Evolutionary conservation across 306 rosid species (phyloP), one percentile per base, ranked within the genome.

Genomic region (Medicago ruthenica): DNA sequence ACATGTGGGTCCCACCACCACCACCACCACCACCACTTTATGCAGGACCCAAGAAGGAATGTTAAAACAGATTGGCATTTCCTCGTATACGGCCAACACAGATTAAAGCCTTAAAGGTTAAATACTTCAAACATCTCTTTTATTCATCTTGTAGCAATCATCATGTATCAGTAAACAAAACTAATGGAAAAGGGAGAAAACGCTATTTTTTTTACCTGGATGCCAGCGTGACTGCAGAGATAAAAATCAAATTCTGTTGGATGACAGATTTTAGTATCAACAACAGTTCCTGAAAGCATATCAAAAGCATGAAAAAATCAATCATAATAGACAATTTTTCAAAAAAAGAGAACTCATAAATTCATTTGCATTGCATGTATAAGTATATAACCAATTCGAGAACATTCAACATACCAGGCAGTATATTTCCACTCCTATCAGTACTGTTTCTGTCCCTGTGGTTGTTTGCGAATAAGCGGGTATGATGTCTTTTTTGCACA

Each of bases 221-320:
- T 92, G 79, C 98, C 98, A 17, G 98, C 98, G 71, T 94, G 98
- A 65, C 97, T 92, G 68, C 98, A 94, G 3, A 94, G 93, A 57
- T 92, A 94, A 76, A 94, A 94, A 70, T 94, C 98, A 76, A 94
- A 94, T 81, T 94, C 97, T 1, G 97, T 92, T 7, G 98, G 98
- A 68, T 94, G 98, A 76, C 98, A 94, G 60, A 94, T 94, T 50
- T 89, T 90, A 2, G 98, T 87, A 86, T 94, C 98, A 9, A 94
- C 97, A 9, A 94, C 98, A 0, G 98, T 94, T 58, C 98, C 97
- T 94, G 87, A 21, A 65, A 76, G 50, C 12, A 42, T 53, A 44
- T 64, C 17, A 47, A 63, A 70, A 66, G 7, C 51, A 58, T 10
- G 5, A 51, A 51, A 22, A 70, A 7, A 51, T 40, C 21, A 21